Conservation (phyloP, 805 yeast species). For the Candida odintsovae region DNA sequence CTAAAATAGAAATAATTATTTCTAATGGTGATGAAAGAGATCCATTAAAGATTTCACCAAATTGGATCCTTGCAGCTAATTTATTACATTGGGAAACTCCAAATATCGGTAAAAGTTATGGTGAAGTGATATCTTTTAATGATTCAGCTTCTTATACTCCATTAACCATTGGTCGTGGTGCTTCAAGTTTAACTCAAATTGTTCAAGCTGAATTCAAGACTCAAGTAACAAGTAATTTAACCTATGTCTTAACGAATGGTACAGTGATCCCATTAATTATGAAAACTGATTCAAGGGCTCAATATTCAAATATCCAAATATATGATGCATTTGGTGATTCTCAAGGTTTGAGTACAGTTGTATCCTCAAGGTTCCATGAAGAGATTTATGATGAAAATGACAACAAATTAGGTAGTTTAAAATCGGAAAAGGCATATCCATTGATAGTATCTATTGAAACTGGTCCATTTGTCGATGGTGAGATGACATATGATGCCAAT, state of each 20-base stretch:
- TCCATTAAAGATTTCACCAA: slow-evolving; percentile 25
- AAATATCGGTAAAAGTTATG: slow-evolving; percentile 33
- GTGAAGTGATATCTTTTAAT: slow-evolving; percentile 28
- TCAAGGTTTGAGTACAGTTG: slow-evolving; percentile 25
- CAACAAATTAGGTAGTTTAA: slow-evolving; percentile 7
- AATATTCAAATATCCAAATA: slow-evolving; percentile 33
- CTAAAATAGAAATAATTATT: slow-evolving; percentile 42
- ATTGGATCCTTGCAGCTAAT: slow-evolving; percentile 59
- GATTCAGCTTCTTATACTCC: slow-evolving; percentile 17
- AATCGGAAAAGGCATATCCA: slow-evolving; percentile 16
- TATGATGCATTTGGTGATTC: slow-evolving; percentile 34
- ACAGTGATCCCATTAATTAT: slow-evolving; percentile 19
- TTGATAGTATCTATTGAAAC: slow-evolving; percentile 8
- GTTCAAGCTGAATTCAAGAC: slow-evolving; percentile 15
- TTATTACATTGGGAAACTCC: slow-evolving; percentile 48
- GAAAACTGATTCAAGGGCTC: slow-evolving; percentile 19
- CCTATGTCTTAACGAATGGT: slow-evolving; percentile 16
- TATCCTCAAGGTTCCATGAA: slow-evolving; percentile 10
- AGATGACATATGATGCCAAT: slow-evolving; percentile 14
- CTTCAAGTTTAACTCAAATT: slow-evolving; percentile 17
- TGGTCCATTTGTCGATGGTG: slow-evolving; percentile 10
- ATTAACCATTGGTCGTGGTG: slow-evolving; percentile 8
- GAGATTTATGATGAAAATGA: slow-evolving; percentile 13
- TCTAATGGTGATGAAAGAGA: slow-evolving; percentile 40
- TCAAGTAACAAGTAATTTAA: slow-evolving; percentile 12